Conservation (phyloP, 2,329 filamentous ascomycete species). For the Periconia macrospinosa region DNA sequence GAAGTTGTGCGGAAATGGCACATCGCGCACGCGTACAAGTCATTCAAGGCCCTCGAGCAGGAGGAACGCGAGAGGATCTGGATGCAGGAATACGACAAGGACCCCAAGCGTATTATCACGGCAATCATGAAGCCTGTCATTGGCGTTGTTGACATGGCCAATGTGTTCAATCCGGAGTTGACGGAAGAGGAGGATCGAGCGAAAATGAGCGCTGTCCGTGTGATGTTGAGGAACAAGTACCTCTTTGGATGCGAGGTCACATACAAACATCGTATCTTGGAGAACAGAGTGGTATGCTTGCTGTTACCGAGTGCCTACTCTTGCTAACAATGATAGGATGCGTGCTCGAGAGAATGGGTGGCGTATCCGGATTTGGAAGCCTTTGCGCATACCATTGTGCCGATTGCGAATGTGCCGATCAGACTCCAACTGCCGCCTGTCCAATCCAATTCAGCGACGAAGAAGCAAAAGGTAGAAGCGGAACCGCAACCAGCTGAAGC, state of each 20-base stretch:
- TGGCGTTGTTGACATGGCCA: not conserved
- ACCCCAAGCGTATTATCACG: constrained; percentile 1
- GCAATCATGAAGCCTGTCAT: constrained; percentile 7
- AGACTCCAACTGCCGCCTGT: not conserved
- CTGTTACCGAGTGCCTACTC: not conserved
- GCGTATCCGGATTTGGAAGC: not conserved
- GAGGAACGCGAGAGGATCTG: constrained; percentile 2
- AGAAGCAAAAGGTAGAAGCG: not conserved
- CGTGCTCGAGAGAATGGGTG: constrained; percentile 1
- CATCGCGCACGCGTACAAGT: constrained; percentile 1
- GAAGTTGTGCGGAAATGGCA: constrained; percentile 5
- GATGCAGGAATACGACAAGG: constrained; percentile 5
- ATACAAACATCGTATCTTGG: not conserved
- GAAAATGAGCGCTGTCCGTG: constrained; percentile 3
- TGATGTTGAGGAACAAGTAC: constrained; percentile 8
- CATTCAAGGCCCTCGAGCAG: not conserved
- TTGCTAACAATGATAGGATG: not conserved
- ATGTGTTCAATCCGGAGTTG: constrained; percentile 1
- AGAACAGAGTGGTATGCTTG: not conserved
- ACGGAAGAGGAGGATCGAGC: not conserved
- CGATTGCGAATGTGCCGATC: constrained; percentile 1
- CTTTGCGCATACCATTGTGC: not conserved
- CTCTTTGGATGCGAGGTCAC: constrained; percentile 5
- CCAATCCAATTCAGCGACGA: not conserved
- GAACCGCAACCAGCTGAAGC: too few species aligned